Evolutionary conservation across 208 protist species (phyloP).

Genomic region (Trypanosoma boissoni): DNA sequence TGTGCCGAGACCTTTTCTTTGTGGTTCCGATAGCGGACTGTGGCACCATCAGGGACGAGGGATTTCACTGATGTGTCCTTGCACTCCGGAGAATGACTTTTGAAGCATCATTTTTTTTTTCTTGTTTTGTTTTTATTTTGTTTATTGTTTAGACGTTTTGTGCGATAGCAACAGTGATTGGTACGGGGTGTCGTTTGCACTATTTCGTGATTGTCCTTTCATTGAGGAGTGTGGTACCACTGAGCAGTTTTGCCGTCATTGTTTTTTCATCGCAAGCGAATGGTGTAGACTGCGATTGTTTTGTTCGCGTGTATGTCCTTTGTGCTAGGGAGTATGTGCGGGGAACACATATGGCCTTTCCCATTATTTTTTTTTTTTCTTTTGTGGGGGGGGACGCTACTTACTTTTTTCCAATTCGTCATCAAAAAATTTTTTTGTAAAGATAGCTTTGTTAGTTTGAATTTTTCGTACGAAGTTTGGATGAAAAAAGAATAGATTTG

Average conservation of each 20-base stretch:
- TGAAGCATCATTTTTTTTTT: slow-evolving; percentile 12
- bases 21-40: slow-evolving; percentile 21
- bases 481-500: no score
- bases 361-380: no score
- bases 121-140: no score
- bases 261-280: slow-evolving; percentile 19
- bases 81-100: slow-evolving; percentile 2
- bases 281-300: slow-evolving; percentile 20
- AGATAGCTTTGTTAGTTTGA: no score
- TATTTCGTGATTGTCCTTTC: slow-evolving; percentile 4
- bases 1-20: slow-evolving; percentile 2
- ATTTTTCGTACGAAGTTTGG: no score
- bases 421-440: no score
- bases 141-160: slow-evolving; percentile 14
- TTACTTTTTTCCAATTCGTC: no score
- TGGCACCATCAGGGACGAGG: not conserved
- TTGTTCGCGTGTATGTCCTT: no score
- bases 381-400: no score
- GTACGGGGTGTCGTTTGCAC: not conserved
- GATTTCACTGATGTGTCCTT: slow-evolving; percentile 15
- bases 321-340: no score
- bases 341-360: no score
- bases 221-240: slow-evolving; percentile 3
- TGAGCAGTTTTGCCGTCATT: not conserved
- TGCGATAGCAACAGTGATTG: slow-evolving; percentile 1